Evolutionary conservation across 177 flowering plant genomes (phyloP).

Genomic region (Vitis hybrid): DNA sequence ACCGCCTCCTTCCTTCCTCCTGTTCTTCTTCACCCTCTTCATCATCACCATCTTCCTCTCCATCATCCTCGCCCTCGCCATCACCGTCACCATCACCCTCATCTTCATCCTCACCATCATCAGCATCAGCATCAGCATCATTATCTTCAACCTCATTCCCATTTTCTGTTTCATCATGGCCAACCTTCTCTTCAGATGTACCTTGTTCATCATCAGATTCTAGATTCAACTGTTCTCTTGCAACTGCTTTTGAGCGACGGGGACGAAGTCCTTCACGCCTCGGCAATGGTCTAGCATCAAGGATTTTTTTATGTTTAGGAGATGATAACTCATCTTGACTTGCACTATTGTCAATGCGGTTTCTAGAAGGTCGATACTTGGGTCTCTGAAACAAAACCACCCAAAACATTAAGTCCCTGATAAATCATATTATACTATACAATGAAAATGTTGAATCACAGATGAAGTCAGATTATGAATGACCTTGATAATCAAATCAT

Average conservation of each 20-base stretch:
- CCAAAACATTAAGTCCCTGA: constrained; percentile 9
- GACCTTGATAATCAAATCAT: constrained; percentile 13
- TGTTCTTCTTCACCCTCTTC: constrained; percentile 88
- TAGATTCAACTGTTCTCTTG: constrained; percentile 37
- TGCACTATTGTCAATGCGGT: constrained; percentile 38
- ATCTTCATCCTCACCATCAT: constrained; percentile 46
- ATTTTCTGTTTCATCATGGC: constrained; percentile 64
- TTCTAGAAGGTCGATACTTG: constrained; percentile 47
- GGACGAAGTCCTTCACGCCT: constrained; percentile 95
- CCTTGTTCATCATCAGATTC: constrained; percentile 73
- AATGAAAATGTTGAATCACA: constrained; percentile 4
- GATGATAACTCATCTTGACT: constrained; percentile 56
- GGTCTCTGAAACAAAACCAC: constrained; percentile 49
- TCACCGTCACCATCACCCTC: constrained; percentile 55
- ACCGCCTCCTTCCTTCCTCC: constrained; percentile 86
- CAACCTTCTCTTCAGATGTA: constrained; percentile 67
- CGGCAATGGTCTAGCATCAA: constrained; percentile 46
- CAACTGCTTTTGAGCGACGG: constrained; percentile 47
- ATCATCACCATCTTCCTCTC: constrained; percentile 63
- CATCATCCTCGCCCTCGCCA: constrained; percentile 51
- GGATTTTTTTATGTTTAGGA: constrained; percentile 50
- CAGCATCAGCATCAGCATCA: constrained; percentile 35
- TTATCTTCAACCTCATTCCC: constrained; percentile 60
- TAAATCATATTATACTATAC: not conserved
- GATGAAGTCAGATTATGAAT: constrained; percentile 10